Conservation (phyloP, 768 basidiomycete genomes). For the Mycena leptocephala region DNA sequence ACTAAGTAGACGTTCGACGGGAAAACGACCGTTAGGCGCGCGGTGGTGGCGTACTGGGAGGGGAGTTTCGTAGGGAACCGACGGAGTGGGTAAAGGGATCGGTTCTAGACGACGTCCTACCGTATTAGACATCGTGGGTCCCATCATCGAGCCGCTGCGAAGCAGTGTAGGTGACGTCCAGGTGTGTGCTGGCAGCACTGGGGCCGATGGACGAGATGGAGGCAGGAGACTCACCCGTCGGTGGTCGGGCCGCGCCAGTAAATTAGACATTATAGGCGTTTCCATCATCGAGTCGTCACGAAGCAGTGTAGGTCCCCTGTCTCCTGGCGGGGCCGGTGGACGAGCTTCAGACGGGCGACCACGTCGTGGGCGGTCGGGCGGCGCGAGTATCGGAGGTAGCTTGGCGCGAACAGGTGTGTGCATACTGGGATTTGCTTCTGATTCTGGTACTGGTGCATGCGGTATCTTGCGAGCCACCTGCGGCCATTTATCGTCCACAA, state of each 20-base stretch:
- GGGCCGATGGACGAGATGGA: neutral
- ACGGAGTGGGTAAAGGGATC: no score
- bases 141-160: neutral
- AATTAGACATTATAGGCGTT: neutral
- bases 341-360: neutral
- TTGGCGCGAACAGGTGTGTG: neutral
- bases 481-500: neutral
- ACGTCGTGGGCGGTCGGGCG: neutral
- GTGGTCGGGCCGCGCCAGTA: no score
- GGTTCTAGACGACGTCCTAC: neutral
- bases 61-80: no score
- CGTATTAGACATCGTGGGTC: neutral
- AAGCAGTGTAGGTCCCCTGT: neutral
- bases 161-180: neutral
- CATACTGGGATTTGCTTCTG: neutral
- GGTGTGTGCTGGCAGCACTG: neutral
- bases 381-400: neutral
- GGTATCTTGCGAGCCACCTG: neutral
- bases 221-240: neutral
- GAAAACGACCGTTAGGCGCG: no score
- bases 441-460: neutral
- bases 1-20: no score
- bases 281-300: neutral
- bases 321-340: neutral
- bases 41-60: no score